Percentiles rank a stretch among this genome's conserved stretches.
Evolutionary conservation across 257 asterid genomes (phyloP).

Genomic region (Echium plantagineum): DNA sequence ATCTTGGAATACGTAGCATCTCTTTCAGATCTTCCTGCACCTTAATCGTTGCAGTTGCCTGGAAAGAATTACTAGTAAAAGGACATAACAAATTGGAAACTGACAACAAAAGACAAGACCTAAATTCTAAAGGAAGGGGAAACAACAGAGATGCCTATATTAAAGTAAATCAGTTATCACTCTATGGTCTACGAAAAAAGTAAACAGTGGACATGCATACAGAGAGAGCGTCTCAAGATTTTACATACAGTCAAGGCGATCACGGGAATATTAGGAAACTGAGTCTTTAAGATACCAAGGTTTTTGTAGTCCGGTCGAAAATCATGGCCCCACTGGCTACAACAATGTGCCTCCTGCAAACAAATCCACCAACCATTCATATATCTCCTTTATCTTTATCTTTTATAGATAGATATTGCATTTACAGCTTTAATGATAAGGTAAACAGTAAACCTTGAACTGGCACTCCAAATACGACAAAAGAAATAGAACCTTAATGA

Average conservation of each 20-base stretch:
- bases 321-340: conserved; percentile 99
- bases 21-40: conserved; percentile 88
- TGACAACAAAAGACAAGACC: conserved; percentile 1
- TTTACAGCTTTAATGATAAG: too few relatives aligned
- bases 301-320: conserved; percentile 98
- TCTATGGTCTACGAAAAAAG: not conserved
- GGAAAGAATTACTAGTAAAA: conserved; percentile 13
- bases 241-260: conserved; percentile 82
- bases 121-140: not conserved
- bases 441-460: not conserved
- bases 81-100: conserved; percentile 6
- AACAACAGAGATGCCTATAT: not conserved
- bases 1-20: conserved; percentile 75
- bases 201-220: not conserved
- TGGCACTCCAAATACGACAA: not conserved
- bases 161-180: not conserved
- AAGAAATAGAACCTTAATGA: not conserved
- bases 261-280: conserved; percentile 88
- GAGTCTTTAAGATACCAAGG: conserved; percentile 95
- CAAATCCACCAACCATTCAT: conserved; percentile 1
- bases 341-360: conserved; percentile 98
- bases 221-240: conserved; percentile 2
- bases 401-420: too few relatives aligned
- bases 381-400: too few relatives aligned
- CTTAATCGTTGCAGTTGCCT: conserved; percentile 96